Base-by-base conservation (phyloP, 1,139 yeast species). In the Kodamaea sp. region DNA sequence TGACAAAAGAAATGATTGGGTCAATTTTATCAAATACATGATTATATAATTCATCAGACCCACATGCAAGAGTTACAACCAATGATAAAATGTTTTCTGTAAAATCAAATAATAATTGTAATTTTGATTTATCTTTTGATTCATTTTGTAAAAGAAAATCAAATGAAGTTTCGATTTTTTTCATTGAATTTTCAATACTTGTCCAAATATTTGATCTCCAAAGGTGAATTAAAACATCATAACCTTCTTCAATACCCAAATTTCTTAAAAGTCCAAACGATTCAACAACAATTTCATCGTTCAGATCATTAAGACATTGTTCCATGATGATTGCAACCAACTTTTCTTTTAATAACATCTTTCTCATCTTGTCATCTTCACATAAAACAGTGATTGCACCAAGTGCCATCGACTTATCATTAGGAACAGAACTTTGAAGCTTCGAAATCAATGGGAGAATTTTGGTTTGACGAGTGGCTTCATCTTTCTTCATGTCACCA, bases 171-270 rank as follows among this genome's bases (percentile, higher is more conserved):
- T 66, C 55, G 26, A 80, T 70, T 48, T 81, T 81, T 1, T 56
- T 55, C 34, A 84, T 60, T 2, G 81, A 75, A 10, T 56, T 47
- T 36, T 72, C 75, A 29, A 89, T 67, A 12, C 76, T 62, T 0
- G 75, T 67, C 83, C 95, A 81, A 35, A 92, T 78, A 44, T 84
- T 80, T 24, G 81, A 79, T 58, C 97, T 76, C 86, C 95, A 84
- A 41, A 85, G 60, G 57, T 77, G 79, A 25, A 78, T 75, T 29
- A 89, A 79, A 24, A 87, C 75, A 46, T 87, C 95, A 51, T 87
- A 81, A n/a, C 96, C 97, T 62, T 88, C 95, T 56, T 88, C 95
- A 37, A 87, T 70, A 4, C 84, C 82, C 39, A 90, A 55, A 55
- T 86, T 88, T 56, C 96, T 75, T 48, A 92, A 64, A 36, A 90